phyloP scores from a whole-genome alignment of 202 grass and related monocot species.

The Zizania palustris region DNA sequence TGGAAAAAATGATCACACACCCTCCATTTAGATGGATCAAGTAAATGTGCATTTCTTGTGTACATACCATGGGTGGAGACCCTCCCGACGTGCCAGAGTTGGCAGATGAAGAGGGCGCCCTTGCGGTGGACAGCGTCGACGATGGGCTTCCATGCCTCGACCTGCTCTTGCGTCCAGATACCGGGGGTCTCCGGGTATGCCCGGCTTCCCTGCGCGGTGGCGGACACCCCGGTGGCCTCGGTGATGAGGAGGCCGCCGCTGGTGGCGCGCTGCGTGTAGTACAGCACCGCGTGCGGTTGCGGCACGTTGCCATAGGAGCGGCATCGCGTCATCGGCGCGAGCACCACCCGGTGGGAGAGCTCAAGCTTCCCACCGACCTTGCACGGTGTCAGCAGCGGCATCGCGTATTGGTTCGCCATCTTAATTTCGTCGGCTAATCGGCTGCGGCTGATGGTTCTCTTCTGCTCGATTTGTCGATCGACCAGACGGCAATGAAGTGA shows the following conservation, averaged over 20 bases:
- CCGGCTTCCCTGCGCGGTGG: constrained; percentile 34
- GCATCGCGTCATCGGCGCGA: constrained; percentile 5
- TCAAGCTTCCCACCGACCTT: not conserved
- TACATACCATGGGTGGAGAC: constrained; percentile 38
- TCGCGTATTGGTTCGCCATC: not conserved
- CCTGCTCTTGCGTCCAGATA: constrained; percentile 63
- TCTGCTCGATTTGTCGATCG: no score
- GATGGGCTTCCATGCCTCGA: constrained; percentile 66
- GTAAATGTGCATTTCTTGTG: not conserved
- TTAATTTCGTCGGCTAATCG: not conserved
- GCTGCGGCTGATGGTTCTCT: not conserved
- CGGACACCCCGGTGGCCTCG: constrained; percentile 7
- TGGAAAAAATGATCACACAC: no score
- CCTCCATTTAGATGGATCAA: no score
- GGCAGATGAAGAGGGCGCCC: constrained; percentile 59
- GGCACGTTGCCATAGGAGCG: constrained; percentile 16
- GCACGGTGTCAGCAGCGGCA: not conserved
- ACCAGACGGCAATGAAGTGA: not conserved
- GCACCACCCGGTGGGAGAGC: not conserved
- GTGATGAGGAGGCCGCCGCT: constrained; percentile 14
- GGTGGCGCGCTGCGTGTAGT: constrained; percentile 26
- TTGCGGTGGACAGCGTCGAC: constrained; percentile 57
- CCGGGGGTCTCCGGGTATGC: constrained; percentile 44
- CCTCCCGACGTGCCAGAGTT: constrained; percentile 60
- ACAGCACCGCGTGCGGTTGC: not conserved